Base-by-base conservation (phyloP, 106 monocot genomes). In the Allium cepa region DNA sequence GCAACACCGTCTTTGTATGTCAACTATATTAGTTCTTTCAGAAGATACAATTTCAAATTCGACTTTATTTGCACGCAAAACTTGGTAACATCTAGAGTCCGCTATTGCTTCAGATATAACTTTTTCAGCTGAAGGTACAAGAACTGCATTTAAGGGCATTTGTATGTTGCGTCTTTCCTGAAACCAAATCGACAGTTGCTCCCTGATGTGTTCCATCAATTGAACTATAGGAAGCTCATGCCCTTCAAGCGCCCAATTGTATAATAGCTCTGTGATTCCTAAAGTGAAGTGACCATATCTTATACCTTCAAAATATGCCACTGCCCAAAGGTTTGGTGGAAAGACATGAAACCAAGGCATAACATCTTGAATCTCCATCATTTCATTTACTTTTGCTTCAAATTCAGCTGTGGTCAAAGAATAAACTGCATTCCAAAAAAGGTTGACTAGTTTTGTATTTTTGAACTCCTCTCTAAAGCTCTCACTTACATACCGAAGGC, bases 11-110 rank as follows among this genome's bases (percentile, higher is more conserved):
- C 76, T 80, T 53, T 89, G 82, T 68, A 89, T 92, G 69, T 97
- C 86, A 63, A 97, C 92, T 56, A 97, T 97, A 66, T 97, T 97
- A 63, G 96, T 97, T 73, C 96, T 59, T 72, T 97, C 96, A 5
- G 88, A 86, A 47, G 96, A 97, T 15, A 97, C 96, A 45, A 97
- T 97, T 70, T 97, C 96, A 77, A 97, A 97, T 70, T 97, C 96
- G 11, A 92, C 92, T 80, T 97, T 92, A 73, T 97, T 97, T 53
- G 96, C 96, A 69, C 96, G 86, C 36, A 97, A 86, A 63, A 97
- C 96, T 79, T 97, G 96, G 69, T 97, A 97, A 18, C 96, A 97
- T 50, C 69, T 70, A 17, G 91, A 88, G 69, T 97, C 96, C 12
- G 84, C 66, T 66, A 88, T 65, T 26, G 96, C 96, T 71, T 97